A percentile compares a stretch with the other conserved stretches of the same genome.
phyloP scores from a whole-genome alignment of 768 basidiomycete species.

The Amyloporia xantha region DNA sequence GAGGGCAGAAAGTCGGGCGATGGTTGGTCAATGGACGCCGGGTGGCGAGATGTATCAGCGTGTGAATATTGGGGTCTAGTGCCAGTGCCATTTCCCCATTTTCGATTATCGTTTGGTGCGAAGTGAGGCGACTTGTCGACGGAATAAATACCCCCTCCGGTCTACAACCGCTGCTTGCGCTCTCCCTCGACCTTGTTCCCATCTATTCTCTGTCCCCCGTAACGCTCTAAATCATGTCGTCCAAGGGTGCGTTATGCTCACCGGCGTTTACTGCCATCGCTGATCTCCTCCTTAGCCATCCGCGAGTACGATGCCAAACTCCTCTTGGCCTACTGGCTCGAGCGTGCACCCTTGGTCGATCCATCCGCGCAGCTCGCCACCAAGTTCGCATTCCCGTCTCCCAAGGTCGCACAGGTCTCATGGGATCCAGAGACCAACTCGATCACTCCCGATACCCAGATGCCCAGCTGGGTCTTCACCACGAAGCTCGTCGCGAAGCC shows the following conservation, averaged over 20 bases:
- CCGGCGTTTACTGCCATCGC: conserved; percentile 2
- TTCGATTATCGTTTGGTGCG: conserved; percentile 12
- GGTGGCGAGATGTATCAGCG: conserved; percentile 5
- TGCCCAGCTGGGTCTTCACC: conserved; percentile 79
- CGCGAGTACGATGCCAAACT: conserved; percentile 99
- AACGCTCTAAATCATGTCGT: conserved; percentile 21
- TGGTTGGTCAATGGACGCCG: neutral
- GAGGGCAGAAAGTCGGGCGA: neutral
- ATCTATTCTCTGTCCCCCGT: conserved; percentile 7
- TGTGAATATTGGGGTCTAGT: conserved; percentile 12
- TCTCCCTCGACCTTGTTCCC: conserved; percentile 7
- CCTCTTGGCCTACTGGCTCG: conserved; percentile 94
- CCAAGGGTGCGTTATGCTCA: conserved; percentile 19
- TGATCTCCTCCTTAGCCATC: conserved; percentile 47
- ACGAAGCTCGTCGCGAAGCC: conserved; percentile 93
- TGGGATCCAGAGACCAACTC: conserved; percentile 70
- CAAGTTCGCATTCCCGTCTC: conserved; percentile 56
- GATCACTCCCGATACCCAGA: conserved; percentile 49
- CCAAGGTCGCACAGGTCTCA: conserved; percentile 80
- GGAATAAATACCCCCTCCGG: conserved; percentile 4
- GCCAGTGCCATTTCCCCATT: conserved; percentile 14
- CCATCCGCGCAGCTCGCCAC: conserved; percentile 48
- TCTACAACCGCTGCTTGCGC: neutral
- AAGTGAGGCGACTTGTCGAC: conserved; percentile 21
- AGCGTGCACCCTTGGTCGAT: conserved; percentile 77